Percentiles rank a stretch among this genome's conserved stretches.
phyloP scores from a whole-genome alignment of 139 green algal genomes.

The Asterochloris sp. region DNA sequence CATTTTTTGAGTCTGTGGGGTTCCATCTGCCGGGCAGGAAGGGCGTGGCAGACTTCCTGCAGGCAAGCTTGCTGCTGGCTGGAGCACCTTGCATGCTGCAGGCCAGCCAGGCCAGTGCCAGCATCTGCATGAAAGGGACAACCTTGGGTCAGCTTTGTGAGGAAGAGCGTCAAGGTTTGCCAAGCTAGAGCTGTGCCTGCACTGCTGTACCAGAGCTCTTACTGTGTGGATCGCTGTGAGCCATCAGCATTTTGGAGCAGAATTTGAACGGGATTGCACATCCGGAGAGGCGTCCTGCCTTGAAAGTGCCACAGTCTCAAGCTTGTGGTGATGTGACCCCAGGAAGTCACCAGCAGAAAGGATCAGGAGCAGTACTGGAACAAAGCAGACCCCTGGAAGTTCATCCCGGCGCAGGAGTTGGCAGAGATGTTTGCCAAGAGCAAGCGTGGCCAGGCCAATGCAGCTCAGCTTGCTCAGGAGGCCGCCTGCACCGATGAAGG shows the following conservation, averaged over 20 bases:
- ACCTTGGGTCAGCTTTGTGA: no score
- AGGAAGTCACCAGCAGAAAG: background rate
- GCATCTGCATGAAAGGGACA: no score
- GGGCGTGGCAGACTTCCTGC: conserved; percentile 63
- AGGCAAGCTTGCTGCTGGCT: conserved; percentile 23
- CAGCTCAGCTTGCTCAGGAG: background rate
- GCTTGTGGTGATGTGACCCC: no score
- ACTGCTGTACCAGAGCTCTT: no score
- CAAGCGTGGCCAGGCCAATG: background rate
- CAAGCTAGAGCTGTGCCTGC: no score
- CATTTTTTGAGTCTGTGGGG: conserved; percentile 46
- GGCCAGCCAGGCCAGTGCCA: background rate
- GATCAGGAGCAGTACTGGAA: conserved; percentile 31
- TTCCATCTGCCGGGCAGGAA: conserved; percentile 54
- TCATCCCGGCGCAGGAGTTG: background rate
- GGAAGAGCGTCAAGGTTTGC: no score
- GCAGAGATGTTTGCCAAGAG: conserved; percentile 7
- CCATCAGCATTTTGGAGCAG: no score
- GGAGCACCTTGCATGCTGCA: conserved; percentile 32
- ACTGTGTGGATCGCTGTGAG: no score
- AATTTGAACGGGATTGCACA: no score
- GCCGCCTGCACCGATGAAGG: background rate
- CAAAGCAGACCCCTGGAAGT: conserved; percentile 8
- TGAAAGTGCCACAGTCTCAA: no score
- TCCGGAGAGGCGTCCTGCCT: no score